These are phyloP conservation scores for Kregervanrija pseudodelftensis DNA, from an alignment of 805 yeast genomes.

Conservation along the genomic window DNA sequence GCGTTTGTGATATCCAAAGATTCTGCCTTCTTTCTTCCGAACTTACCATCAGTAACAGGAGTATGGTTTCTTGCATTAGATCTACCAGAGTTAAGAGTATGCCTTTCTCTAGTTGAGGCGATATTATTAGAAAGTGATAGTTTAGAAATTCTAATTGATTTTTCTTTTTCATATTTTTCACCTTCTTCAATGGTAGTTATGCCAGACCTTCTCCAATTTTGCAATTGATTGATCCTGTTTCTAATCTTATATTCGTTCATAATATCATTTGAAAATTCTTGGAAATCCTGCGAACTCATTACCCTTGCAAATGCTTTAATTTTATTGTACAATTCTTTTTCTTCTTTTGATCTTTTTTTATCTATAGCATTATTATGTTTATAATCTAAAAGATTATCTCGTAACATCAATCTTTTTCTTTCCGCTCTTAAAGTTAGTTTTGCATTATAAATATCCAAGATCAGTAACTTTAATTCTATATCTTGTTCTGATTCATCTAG, in stretches of 20 bases:
- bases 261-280: conserved; percentile 63
- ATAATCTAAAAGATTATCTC: conserved; percentile 77
- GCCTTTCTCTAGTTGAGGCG: conserved; percentile 21
- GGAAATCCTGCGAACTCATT: conserved; percentile 76
- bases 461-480: conserved; percentile 80
- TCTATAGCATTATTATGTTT: conserved; percentile 74
- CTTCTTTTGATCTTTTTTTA: conserved; percentile 82
- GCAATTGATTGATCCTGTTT: conserved; percentile 78
- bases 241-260: conserved; percentile 73
- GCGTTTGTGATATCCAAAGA: conserved; percentile 70
- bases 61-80: conserved; percentile 25
- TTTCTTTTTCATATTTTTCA: conserved; percentile 80
- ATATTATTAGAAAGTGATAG: conserved; percentile 13
- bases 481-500: conserved; percentile 87
- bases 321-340: conserved; percentile 69
- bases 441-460: conserved; percentile 83
- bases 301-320: conserved; percentile 77
- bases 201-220: conserved; percentile 90
- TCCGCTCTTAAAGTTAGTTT: conserved; percentile 89
- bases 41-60: conserved; percentile 13
- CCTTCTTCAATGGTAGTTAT: conserved; percentile 81
- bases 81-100: conserved; percentile 24
- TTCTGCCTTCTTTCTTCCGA: conserved; percentile 30
- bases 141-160: conserved; percentile 48
- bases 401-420: conserved; percentile 73